Percentiles rank a stretch among this genome's conserved stretches.
Evolutionary conservation across 192 early-diverging fungal genomes (phyloP).

Genomic region (Entomortierella beljakovae): DNA sequence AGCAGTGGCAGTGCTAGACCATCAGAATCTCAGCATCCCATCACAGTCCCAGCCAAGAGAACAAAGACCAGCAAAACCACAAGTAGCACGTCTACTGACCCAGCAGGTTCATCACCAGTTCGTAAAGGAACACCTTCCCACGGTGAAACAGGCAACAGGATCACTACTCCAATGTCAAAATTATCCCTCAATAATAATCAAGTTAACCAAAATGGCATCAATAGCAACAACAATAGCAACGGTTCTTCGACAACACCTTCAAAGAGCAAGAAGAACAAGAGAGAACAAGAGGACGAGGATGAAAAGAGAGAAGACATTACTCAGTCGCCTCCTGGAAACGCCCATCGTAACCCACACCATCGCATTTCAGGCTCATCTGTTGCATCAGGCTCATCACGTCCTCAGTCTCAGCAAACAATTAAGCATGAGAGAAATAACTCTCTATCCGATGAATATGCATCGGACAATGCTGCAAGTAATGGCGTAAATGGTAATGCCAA

Average conservation of each 20-base stretch:
- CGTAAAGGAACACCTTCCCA: constrained; percentile 15
- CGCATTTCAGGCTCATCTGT: constrained; percentile 1
- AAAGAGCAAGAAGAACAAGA: constrained; percentile 43
- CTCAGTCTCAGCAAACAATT: neutral
- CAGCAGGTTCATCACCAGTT: neutral
- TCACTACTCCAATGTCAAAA: constrained; percentile 42
- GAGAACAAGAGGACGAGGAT: constrained; percentile 22
- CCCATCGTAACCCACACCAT: neutral
- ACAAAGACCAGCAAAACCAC: constrained; percentile 41
- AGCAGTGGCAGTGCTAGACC: neutral
- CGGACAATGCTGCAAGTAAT: neutral
- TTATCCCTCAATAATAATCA: constrained; percentile 19
- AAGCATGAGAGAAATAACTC: constrained; percentile 9
- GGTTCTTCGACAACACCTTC: neutral
- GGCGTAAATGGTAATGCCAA: neutral
- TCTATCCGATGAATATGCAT: constrained; percentile 29
- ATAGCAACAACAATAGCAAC: neutral
- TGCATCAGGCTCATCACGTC: constrained; percentile 4
- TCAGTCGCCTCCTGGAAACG: neutral
- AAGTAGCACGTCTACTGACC: neutral
- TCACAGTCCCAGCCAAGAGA: constrained; percentile 36
- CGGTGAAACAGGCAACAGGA: constrained; percentile 3
- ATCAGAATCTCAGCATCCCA: neutral
- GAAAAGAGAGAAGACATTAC: constrained; percentile 1
- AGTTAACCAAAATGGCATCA: neutral